These are phyloP conservation scores for Pholiota molesta DNA, from an alignment of 768 basidiomycete genomes.

Conservation along the genomic window DNA sequence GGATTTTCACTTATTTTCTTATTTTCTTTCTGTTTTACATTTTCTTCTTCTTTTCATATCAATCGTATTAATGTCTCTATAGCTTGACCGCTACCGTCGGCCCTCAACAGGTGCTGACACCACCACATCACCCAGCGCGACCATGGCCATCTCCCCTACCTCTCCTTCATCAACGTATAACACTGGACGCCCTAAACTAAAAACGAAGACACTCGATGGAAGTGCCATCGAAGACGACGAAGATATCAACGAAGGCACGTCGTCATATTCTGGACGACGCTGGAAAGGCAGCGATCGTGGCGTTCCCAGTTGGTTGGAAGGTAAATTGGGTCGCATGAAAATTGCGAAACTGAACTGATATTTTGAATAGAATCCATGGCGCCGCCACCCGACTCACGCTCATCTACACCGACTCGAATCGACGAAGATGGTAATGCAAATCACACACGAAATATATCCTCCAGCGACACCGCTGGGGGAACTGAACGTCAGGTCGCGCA, in stretches of 20 bases:
- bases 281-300: conserved; percentile 20
- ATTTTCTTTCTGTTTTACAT: conserved; percentile 11
- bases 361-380: conserved; percentile 25
- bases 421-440: neutral
- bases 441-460: conserved; percentile 4
- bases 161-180: conserved; percentile 16
- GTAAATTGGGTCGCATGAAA: conserved; percentile 21
- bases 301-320: conserved; percentile 43
- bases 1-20: neutral
- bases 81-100: conserved; percentile 56
- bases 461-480: neutral
- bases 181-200: conserved; percentile 26
- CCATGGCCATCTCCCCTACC: conserved; percentile 8
- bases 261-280: neutral
- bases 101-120: conserved; percentile 33
- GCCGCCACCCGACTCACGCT: conserved; percentile 30
- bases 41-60: conserved; percentile 1
- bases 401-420: conserved; percentile 21
- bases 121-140: conserved; percentile 6
- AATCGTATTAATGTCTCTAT: conserved; percentile 1
- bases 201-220: conserved; percentile 20
- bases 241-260: conserved; percentile 2
- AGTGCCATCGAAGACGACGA: conserved; percentile 15
- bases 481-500: conserved; percentile 60
- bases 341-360: no score